Evolutionary conservation across 305 asterid species (phyloP), one percentile per base, ranked within the genome.

Genomic region (Nicotiana rustica): DNA sequence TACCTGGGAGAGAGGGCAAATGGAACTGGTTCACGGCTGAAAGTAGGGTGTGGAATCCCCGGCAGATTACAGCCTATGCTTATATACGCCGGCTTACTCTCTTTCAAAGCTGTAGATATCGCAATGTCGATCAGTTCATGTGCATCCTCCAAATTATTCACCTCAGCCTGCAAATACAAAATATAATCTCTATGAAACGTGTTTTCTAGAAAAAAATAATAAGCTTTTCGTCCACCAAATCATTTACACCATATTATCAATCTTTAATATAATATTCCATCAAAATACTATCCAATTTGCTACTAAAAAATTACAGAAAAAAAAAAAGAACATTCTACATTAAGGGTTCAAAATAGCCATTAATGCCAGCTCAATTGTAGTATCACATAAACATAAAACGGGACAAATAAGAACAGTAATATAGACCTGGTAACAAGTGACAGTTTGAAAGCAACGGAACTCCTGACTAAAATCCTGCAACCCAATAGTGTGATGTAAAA

Each of bases 401-500:
- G 56, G 7, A 25, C 31, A 9, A 59, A 68, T 35, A 25, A 35
- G 64, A 17, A 4, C 31, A 41, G 49, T 41, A 41, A 41, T 41
- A 41, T 2, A 41, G 52, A 92, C 99, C 97, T 94, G 99, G 85
- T 64, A 89, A 88, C 99, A 94, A 82, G 99, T 95, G 79, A 95
- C 94, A 1, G 97, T 87, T 82, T 95, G 97, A 84, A 95, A 95
- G 88, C 99, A 95, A 10, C 97, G 92, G 18, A 92, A 81, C 90
- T 95, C 99, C 91, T 95, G 99, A 75, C 75, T 84, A 83, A 95
- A 95, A 88, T 95, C 99, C 38, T 97, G 96, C 31, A 93, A 66
- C 41, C 99, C 99, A 81, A 94, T 95, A 4, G 99, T 95, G 85
- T 95, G 98, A 80, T 95, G 99, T 15, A 95, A 86, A 78, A 94